Evolutionary conservation across 345 rosid species (phyloP).

Genomic region (Erodium maritimum): DNA sequence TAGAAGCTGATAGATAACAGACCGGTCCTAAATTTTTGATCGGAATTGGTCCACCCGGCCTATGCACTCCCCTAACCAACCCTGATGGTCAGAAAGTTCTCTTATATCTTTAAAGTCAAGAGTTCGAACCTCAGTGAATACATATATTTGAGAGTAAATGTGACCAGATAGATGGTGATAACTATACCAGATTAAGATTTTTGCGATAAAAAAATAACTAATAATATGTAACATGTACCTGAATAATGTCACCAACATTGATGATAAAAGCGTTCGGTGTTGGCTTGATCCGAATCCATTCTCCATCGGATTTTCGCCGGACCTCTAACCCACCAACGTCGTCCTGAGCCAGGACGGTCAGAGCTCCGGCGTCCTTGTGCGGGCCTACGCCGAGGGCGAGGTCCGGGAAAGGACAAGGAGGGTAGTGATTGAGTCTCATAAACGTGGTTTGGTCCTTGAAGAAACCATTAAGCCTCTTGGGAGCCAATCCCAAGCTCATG

Average conservation of each 20-base stretch:
- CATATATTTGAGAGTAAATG: not conserved
- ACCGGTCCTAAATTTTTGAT: too few relatives aligned
- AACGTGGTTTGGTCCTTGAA: slow-evolving; percentile 58
- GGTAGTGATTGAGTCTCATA: slow-evolving; percentile 65
- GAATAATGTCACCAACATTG: slow-evolving; percentile 51
- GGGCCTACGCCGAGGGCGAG: slow-evolving; percentile 83
- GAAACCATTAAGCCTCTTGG: slow-evolving; percentile 32
- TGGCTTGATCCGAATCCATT: slow-evolving; percentile 59
- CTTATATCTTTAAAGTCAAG: too few relatives aligned
- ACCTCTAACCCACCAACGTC: too few relatives aligned
- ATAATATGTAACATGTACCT: slow-evolving; percentile 11
- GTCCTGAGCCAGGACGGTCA: too few relatives aligned
- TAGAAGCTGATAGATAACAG: too few relatives aligned
- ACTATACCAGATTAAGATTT: not conserved
- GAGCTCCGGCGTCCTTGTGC: slow-evolving; percentile 81
- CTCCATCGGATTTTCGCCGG: too few relatives aligned
- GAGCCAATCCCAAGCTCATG: slow-evolving; percentile 51
- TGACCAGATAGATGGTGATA: too few relatives aligned
- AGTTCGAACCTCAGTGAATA: too few relatives aligned
- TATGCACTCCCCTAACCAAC: too few relatives aligned
- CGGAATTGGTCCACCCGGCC: too few relatives aligned
- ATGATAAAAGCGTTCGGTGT: slow-evolving; percentile 46
- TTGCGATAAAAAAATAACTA: too few relatives aligned
- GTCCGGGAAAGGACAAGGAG: slow-evolving; percentile 68
- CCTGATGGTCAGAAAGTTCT: too few relatives aligned